Evolutionary conservation across 2,329 filamentous ascomycete species (phyloP).

Genomic region (Fusarium nematophilum): DNA sequence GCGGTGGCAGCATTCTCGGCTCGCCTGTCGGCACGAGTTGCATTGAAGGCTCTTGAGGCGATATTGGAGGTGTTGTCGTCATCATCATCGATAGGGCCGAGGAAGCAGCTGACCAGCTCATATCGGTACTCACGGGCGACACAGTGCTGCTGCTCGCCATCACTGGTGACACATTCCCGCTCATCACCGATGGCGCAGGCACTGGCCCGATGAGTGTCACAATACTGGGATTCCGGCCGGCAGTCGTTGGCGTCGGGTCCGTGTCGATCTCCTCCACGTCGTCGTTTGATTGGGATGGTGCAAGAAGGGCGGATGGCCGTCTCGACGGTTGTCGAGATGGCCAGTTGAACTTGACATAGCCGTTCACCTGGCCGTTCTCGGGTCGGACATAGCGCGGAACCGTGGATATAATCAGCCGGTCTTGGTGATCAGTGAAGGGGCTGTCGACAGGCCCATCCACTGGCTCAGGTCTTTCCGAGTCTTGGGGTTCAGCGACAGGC

Average conservation of each 20-base stretch:
- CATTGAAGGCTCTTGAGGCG: conserved; percentile 15
- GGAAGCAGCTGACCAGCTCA: conserved; percentile 15
- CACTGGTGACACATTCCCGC: background rate
- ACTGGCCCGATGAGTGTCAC: conserved; percentile 15
- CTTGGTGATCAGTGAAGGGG: conserved; percentile 49
- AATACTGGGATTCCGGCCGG: conserved; percentile 16
- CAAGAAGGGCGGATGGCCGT: conserved; percentile 22
- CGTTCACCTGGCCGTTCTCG: conserved; percentile 50
- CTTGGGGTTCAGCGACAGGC: conserved; percentile 13
- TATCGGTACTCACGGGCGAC: conserved; percentile 21
- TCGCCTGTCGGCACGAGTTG: conserved; percentile 27
- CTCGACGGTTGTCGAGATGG: conserved; percentile 35
- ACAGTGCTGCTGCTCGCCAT: background rate
- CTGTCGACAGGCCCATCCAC: conserved; percentile 37
- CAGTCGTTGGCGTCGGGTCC: conserved; percentile 13
- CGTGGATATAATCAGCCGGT: conserved; percentile 40
- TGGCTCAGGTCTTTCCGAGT: conserved; percentile 16
- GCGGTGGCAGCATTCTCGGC: conserved; percentile 43
- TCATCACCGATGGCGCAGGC: conserved; percentile 3
- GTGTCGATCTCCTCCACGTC: conserved; percentile 31
- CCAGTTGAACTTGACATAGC: conserved; percentile 54
- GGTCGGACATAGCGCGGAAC: conserved; percentile 46
- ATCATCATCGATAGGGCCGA: conserved; percentile 11
- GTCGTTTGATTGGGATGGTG: conserved; percentile 11
- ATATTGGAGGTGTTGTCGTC: conserved; percentile 12